Percentiles rank a stretch among this genome's conserved stretches.
phyloP scores from a whole-genome alignment of 805 yeast species.

The Sugiyamaella valdiviana region DNA sequence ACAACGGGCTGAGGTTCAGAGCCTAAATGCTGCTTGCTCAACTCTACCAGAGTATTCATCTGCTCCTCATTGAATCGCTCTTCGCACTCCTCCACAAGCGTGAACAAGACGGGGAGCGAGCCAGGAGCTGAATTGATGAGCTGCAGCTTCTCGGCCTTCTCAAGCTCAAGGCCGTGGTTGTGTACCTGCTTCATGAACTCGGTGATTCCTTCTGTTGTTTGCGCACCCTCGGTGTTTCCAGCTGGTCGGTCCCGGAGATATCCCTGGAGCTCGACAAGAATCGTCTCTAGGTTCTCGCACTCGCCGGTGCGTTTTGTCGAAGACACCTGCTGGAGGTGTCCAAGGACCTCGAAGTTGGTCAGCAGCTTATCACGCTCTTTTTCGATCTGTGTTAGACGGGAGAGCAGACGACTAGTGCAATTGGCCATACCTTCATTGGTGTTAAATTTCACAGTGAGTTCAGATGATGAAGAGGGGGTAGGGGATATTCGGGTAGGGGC shows the following conservation, averaged over 20 bases:
- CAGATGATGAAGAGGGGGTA: no score
- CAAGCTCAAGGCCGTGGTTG: constrained; percentile 47
- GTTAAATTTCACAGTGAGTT: no score
- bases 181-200: constrained; percentile 40
- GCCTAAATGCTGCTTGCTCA: constrained; percentile 41
- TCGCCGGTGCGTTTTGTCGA: constrained; percentile 4
- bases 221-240: constrained; percentile 33
- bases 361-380: constrained; percentile 49
- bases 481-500: no score
- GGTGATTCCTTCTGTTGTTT: constrained; percentile 29
- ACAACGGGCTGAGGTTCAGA: constrained; percentile 28
- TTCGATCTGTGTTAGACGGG: background rate
- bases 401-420: no score
- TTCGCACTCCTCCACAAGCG: constrained; percentile 89
- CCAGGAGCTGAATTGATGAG: constrained; percentile 75
- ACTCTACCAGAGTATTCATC: constrained; percentile 51
- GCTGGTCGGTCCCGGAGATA: constrained; percentile 37
- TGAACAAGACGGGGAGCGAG: constrained; percentile 68
- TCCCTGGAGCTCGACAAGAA: constrained; percentile 32
- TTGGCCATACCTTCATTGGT: no score
- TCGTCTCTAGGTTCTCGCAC: constrained; percentile 29
- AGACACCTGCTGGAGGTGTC: constrained; percentile 37
- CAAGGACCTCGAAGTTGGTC: constrained; percentile 59
- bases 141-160: constrained; percentile 79
- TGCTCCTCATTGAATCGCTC: constrained; percentile 68